phyloP scores from a whole-genome alignment of 1,284 basidiomycete genomes.

The Paramarasmius palmivorus region DNA sequence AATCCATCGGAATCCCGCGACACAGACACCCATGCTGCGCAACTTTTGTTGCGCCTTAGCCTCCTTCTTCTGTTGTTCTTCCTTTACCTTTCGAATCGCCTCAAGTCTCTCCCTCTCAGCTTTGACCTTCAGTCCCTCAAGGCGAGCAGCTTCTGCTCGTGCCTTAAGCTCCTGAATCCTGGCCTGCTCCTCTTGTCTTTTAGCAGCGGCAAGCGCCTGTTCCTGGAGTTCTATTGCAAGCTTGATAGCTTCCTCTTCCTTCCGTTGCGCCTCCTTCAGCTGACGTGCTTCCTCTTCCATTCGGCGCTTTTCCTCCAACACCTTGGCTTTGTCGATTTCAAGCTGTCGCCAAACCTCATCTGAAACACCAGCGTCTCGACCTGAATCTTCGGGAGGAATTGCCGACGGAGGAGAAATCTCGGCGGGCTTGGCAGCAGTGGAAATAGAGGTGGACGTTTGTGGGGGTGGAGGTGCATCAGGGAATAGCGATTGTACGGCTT shows the following conservation, averaged over 20 bases:
- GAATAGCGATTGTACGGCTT: slow-evolving; percentile 1
- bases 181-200: slow-evolving; percentile 19
- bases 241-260: slow-evolving; percentile 17
- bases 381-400: slow-evolving; percentile 1
- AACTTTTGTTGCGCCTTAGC: slow-evolving; percentile 44
- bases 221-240: slow-evolving; percentile 11
- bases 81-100: slow-evolving; percentile 34
- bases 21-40: slow-evolving; percentile 52
- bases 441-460: not conserved
- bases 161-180: slow-evolving; percentile 23
- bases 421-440: slow-evolving; percentile 7
- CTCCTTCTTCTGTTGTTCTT: slow-evolving; percentile 34
- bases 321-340: slow-evolving; percentile 33
- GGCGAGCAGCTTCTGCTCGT: slow-evolving; percentile 24
- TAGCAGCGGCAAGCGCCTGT: slow-evolving; percentile 6
- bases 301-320: slow-evolving; percentile 17
- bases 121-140: slow-evolving; percentile 22
- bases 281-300: slow-evolving; percentile 18
- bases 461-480: slow-evolving; percentile 13
- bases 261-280: slow-evolving; percentile 22
- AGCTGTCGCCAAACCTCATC: slow-evolving; percentile 46
- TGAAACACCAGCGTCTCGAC: slow-evolving; percentile 45
- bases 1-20: slow-evolving; percentile 54
- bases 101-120: slow-evolving; percentile 23
- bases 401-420: not conserved